A percentile compares a stretch with the other conserved stretches of the same genome.
These are phyloP conservation scores for Dalbergia cultrata DNA, from an alignment of 306 rosid genomes.

Conservation along the genomic window DNA sequence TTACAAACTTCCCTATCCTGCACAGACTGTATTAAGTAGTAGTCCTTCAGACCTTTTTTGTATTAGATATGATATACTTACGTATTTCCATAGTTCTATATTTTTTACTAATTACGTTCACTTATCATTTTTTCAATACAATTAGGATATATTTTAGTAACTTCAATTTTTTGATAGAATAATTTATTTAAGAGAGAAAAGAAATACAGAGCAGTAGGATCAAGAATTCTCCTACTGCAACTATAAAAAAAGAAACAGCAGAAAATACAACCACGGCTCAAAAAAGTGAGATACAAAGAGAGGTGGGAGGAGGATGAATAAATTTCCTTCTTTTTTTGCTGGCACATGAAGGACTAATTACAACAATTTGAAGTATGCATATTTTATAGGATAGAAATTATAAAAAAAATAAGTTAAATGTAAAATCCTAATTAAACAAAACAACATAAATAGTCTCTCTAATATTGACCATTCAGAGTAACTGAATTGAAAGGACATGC, in stretches of 20 bases:
- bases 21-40: slow-evolving; percentile 15
- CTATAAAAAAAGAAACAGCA: neutral
- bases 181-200: slow-evolving; percentile 8
- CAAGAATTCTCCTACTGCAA: slow-evolving; percentile 13
- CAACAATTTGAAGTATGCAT: neutral
- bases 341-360: neutral
- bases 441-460: neutral
- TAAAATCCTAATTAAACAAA: neutral
- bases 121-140: neutral
- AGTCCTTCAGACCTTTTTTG: neutral
- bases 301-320: neutral
- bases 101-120: slow-evolving; percentile 14
- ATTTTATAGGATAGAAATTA: too few species aligned
- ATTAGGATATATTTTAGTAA: neutral
- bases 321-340: neutral
- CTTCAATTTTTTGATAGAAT: neutral
- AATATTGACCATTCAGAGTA: neutral
- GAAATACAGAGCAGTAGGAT: slow-evolving; percentile 36
- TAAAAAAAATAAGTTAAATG: slow-evolving; percentile 1
- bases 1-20: slow-evolving; percentile 2
- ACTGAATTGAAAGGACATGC: neutral
- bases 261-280: slow-evolving; percentile 14
- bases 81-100: slow-evolving; percentile 9
- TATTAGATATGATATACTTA: slow-evolving; percentile 34
- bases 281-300: neutral